Evolutionary conservation across 805 yeast species (phyloP).

Genomic region (Yueomyces sinensis): DNA sequence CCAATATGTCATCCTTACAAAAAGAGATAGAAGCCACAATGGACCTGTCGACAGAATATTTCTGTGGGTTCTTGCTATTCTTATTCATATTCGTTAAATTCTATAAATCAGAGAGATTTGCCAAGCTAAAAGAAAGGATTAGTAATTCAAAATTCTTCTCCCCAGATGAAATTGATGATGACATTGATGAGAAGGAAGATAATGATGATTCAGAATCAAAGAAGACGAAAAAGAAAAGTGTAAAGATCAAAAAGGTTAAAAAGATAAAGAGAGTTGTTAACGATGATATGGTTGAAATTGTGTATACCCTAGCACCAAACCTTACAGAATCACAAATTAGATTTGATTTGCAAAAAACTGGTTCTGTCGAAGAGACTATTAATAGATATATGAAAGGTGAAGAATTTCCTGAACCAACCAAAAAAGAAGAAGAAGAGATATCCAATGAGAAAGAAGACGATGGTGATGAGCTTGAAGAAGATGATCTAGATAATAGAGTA

Average conservation of each 20-base stretch:
- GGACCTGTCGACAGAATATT: neutral
- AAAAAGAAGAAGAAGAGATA: neutral
- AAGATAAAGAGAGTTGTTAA: conserved; percentile 37
- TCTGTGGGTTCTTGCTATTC: neutral
- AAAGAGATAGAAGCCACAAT: neutral
- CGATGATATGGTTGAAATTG: conserved; percentile 70
- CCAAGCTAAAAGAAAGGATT: no score
- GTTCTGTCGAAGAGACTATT: conserved; percentile 71
- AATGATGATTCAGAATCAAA: conserved; percentile 20
- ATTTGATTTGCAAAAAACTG: conserved; percentile 59
- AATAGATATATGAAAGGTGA: conserved; percentile 51
- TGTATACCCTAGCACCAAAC: conserved; percentile 69
- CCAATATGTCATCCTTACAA: no score
- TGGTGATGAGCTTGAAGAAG: neutral
- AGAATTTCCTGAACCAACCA: conserved; percentile 43
- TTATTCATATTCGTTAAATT: neutral
- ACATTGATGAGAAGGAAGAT: neutral
- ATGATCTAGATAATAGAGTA: no score
- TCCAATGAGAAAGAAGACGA: neutral
- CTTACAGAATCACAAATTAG: conserved; percentile 58
- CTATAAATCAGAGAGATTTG: no score
- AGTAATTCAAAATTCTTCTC: no score
- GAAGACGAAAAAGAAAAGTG: no score
- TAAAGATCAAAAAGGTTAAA: neutral
- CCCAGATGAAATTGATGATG: neutral